A percentile compares a stretch with the other conserved stretches of the same genome.
Evolutionary conservation across 192 early-diverging fungal species (phyloP).

Genomic region (Rhizophagus sp.): DNA sequence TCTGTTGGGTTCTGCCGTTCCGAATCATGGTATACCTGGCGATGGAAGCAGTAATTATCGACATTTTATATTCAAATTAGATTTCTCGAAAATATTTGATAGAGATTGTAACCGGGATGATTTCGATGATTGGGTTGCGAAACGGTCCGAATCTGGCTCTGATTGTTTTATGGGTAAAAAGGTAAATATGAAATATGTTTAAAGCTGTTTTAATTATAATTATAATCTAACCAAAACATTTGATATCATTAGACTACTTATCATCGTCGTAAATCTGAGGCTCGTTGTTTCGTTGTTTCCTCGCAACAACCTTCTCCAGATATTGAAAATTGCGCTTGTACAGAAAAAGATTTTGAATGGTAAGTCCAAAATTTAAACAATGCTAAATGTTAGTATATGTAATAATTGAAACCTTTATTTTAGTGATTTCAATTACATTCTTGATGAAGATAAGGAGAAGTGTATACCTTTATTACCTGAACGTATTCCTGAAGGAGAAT

Average conservation of each 20-base stretch:
- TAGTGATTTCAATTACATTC: constrained; percentile 81
- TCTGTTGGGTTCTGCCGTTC: constrained; percentile 33
- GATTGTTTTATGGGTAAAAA: constrained; percentile 87
- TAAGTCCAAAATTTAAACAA: neutral
- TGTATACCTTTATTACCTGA: constrained; percentile 63
- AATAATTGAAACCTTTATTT: neutral
- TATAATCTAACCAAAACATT: neutral
- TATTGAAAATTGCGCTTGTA: constrained; percentile 73
- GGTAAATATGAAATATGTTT: constrained; percentile 3
- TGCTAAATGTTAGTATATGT: neutral
- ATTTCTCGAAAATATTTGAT: constrained; percentile 60
- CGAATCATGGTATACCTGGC: neutral
- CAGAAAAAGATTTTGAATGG: constrained; percentile 84
- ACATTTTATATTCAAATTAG: constrained; percentile 62
- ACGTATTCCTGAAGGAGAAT: constrained; percentile 62
- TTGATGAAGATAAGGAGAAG: constrained; percentile 41
- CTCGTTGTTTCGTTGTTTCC: constrained; percentile 67
- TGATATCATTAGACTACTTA: constrained; percentile 53
- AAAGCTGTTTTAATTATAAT: neutral
- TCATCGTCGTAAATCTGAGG: constrained; percentile 73
- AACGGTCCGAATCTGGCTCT: constrained; percentile 46
- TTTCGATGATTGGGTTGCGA: constrained; percentile 76
- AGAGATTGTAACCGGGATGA: constrained; percentile 71
- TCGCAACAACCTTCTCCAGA: constrained; percentile 49
- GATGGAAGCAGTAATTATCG: constrained; percentile 39